These are phyloP conservation scores for Capronia americana DNA, from an alignment of 2,329 filamentous ascomycete genomes.

Conservation along the genomic window DNA sequence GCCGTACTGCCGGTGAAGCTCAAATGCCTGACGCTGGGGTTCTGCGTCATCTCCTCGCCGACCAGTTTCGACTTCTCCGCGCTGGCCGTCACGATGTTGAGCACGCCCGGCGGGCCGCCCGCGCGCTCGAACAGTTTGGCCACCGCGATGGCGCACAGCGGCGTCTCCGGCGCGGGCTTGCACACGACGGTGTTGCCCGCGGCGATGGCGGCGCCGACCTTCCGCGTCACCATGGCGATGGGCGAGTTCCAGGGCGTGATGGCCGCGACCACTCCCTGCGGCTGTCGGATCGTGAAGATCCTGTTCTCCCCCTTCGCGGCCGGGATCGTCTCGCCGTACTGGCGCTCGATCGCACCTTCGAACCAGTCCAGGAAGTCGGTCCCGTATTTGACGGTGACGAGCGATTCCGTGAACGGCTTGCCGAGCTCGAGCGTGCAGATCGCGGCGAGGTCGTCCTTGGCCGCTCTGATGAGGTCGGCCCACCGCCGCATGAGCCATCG, in stretches of 20 bases:
- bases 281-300: constrained; percentile 80
- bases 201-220: constrained; percentile 46
- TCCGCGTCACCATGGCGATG: constrained; percentile 68
- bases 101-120: constrained; percentile 44
- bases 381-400: constrained; percentile 56
- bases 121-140: constrained; percentile 44
- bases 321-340: constrained; percentile 60
- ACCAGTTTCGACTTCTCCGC: constrained; percentile 78
- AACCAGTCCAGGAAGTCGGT: constrained; percentile 60
- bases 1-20: constrained; percentile 46
- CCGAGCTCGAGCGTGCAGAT: constrained; percentile 66
- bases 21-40: constrained; percentile 41
- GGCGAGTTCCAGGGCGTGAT: constrained; percentile 93
- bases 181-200: constrained; percentile 49
- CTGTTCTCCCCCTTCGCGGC: constrained; percentile 73
- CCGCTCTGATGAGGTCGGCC: constrained; percentile 69
- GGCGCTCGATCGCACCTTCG: constrained; percentile 55
- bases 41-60: constrained; percentile 55
- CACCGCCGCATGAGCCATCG: constrained; percentile 69
- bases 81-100: constrained; percentile 52
- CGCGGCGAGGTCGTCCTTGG: constrained; percentile 62
- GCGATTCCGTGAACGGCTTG: constrained; percentile 60
- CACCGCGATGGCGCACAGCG: constrained; percentile 44
- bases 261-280: constrained; percentile 79
- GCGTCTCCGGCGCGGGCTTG: constrained; percentile 48